Evolutionary conservation across 1,284 basidiomycete genomes (phyloP).

Genomic region (Trichosporon faecale): DNA sequence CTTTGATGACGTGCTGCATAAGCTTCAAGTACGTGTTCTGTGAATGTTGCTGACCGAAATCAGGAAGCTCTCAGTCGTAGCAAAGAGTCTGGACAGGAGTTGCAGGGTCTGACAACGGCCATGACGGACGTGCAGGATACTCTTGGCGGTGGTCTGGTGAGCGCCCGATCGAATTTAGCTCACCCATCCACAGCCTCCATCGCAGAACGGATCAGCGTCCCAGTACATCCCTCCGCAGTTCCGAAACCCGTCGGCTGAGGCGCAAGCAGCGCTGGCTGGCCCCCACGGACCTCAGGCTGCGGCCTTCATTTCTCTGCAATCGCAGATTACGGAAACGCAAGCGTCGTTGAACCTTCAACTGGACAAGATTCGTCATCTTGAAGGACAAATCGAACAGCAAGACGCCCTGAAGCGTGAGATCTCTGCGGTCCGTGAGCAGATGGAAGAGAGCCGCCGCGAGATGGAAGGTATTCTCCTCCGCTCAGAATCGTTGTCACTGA

Average conservation of each 20-base stretch:
- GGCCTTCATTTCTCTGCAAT: constrained; percentile 65
- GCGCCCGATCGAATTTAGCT: constrained; percentile 38
- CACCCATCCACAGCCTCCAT: constrained; percentile 50
- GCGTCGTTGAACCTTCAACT: constrained; percentile 71
- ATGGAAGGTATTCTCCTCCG: constrained; percentile 38
- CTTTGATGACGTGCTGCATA: constrained; percentile 55
- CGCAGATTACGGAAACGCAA: constrained; percentile 82
- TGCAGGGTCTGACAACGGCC: constrained; percentile 72
- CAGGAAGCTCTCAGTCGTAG: constrained; percentile 91
- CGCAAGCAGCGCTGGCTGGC: constrained; percentile 48
- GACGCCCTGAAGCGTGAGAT: constrained; percentile 82
- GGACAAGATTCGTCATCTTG: constrained; percentile 79
- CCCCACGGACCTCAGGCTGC: constrained; percentile 48
- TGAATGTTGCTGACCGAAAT: constrained; percentile 18
- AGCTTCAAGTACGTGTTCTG: constrained; percentile 50
- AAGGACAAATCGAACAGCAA: constrained; percentile 75
- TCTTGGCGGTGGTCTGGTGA: constrained; percentile 73
- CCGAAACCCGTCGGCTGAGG: constrained; percentile 43
- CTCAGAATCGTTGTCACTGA: constrained; percentile 36
- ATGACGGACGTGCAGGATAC: constrained; percentile 92
- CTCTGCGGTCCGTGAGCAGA: constrained; percentile 64
- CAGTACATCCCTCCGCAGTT: constrained; percentile 48
- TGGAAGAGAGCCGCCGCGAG: constrained; percentile 59
- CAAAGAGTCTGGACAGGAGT: constrained; percentile 85
- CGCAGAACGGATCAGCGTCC: constrained; percentile 50